phyloP scores from a whole-genome alignment of 805 yeast genomes.

The Zygosaccharomyces kombuchaensis region DNA sequence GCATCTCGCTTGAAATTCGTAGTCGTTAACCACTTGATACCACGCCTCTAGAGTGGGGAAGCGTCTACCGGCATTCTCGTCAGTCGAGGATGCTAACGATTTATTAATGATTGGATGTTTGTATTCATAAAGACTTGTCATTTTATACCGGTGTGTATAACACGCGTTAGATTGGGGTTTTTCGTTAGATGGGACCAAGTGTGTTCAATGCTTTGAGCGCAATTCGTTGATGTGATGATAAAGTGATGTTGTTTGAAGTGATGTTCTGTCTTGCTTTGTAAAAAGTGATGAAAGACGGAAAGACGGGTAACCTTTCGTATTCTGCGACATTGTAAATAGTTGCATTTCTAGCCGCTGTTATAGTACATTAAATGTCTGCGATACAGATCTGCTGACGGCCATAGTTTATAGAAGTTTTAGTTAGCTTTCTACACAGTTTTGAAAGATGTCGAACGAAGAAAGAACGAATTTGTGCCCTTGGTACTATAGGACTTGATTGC shows the following conservation, averaged over 20 bases:
- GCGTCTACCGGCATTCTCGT: constrained; percentile 21
- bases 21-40: constrained; percentile 35
- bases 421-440: too few relatives aligned
- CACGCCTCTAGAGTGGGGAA: constrained; percentile 32
- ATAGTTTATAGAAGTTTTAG: too few relatives aligned
- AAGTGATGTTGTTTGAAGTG: constrained; percentile 8
- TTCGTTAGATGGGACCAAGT: constrained; percentile 20
- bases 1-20: constrained; percentile 35
- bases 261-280: constrained; percentile 1
- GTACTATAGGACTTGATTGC: too few relatives aligned
- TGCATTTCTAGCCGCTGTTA: too few relatives aligned
- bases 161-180: constrained; percentile 1
- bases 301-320: background rate
- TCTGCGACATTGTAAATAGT: background rate
- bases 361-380: background rate
- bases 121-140: constrained; percentile 34
- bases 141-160: constrained; percentile 14
- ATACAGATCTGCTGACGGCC: too few relatives aligned
- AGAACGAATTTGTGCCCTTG: too few relatives aligned
- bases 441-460: background rate
- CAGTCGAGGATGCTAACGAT: constrained; percentile 26
- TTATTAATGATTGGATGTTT: constrained; percentile 35
- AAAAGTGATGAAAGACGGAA: background rate
- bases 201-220: background rate
- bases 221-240: constrained; percentile 5